A percentile compares a stretch with the other conserved stretches of the same genome.
These are phyloP conservation scores for Trichoderma afroharzianum DNA, from an alignment of 2,329 filamentous ascomycete genomes.

Conservation along the genomic window DNA sequence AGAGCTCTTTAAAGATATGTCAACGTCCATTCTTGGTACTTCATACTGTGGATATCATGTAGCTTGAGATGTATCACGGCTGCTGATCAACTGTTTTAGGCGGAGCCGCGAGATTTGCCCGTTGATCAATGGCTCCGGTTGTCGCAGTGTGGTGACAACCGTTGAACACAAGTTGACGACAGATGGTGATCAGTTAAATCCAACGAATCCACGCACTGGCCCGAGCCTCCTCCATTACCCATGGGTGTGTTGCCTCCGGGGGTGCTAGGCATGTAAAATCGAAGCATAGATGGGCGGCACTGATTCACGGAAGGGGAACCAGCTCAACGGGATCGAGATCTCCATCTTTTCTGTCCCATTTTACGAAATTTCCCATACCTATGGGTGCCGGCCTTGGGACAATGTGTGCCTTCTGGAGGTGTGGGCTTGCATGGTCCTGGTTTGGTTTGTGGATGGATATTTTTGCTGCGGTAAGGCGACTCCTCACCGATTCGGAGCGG, in stretches of 20 bases:
- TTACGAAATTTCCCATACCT: neutral
- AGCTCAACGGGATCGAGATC: conserved; percentile 14
- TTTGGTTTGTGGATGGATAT: neutral
- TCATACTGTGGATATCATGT: neutral
- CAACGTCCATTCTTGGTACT: neutral
- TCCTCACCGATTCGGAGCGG: neutral
- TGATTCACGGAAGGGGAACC: conserved; percentile 1
- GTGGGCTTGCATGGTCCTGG: neutral
- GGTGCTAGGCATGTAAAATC: neutral
- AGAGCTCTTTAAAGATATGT: neutral
- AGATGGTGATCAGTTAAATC: neutral
- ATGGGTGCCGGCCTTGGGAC: neutral
- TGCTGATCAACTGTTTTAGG: neutral
- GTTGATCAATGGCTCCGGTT: neutral
- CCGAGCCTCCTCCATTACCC: neutral
- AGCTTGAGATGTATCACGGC: neutral
- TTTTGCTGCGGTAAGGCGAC: neutral
- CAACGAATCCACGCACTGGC: neutral
- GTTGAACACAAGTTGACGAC: neutral
- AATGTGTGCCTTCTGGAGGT: neutral
- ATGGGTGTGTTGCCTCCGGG: neutral
- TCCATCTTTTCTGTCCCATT: neutral
- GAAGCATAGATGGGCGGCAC: neutral
- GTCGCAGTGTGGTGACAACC: neutral
- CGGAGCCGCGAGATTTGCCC: neutral